phyloP scores from a whole-genome alignment of 2,329 filamentous ascomycete genomes.

The Spiromastix sp. region DNA sequence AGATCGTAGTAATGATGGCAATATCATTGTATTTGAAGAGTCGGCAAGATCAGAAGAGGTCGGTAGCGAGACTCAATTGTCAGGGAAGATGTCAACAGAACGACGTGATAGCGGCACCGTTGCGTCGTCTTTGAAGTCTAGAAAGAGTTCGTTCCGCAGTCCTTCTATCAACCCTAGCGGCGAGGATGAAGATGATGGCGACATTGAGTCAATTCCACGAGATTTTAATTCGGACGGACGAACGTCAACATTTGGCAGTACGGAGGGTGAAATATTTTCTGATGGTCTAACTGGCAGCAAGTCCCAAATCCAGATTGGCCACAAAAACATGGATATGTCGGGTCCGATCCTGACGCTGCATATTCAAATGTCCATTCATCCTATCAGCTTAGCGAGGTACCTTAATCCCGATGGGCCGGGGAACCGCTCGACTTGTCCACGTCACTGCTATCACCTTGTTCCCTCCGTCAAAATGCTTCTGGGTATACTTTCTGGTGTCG shows the following conservation, averaged over 20 bases:
- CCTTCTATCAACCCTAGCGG: slow-evolving; percentile 5
- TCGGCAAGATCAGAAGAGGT: slow-evolving; percentile 10
- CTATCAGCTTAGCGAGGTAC: slow-evolving; percentile 51
- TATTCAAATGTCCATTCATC: slow-evolving; percentile 59
- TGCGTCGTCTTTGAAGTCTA: slow-evolving; percentile 8
- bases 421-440: slow-evolving; percentile 17
- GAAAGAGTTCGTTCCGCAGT: slow-evolving; percentile 5
- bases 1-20: slow-evolving; percentile 24
- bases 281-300: slow-evolving; percentile 29
- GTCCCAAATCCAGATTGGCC: slow-evolving; percentile 21
- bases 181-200: slow-evolving; percentile 33
- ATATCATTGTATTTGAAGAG: slow-evolving; percentile 14
- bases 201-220: slow-evolving; percentile 40
- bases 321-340: slow-evolving; percentile 14
- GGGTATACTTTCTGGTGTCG: slow-evolving; percentile 51
- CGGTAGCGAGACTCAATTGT: slow-evolving; percentile 10
- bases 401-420: slow-evolving; percentile 31
- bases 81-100: slow-evolving; percentile 11
- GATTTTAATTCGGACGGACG: slow-evolving; percentile 24
- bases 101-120: slow-evolving; percentile 6
- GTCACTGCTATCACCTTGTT: slow-evolving; percentile 53
- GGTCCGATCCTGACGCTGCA: slow-evolving; percentile 43
- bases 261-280: slow-evolving; percentile 31
- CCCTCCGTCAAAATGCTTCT: slow-evolving; percentile 49
- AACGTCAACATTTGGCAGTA: slow-evolving; percentile 25